Base-by-base conservation (phyloP, 2,329 filamentous ascomycete species). In the Cylindrodendrum hubeiense region DNA sequence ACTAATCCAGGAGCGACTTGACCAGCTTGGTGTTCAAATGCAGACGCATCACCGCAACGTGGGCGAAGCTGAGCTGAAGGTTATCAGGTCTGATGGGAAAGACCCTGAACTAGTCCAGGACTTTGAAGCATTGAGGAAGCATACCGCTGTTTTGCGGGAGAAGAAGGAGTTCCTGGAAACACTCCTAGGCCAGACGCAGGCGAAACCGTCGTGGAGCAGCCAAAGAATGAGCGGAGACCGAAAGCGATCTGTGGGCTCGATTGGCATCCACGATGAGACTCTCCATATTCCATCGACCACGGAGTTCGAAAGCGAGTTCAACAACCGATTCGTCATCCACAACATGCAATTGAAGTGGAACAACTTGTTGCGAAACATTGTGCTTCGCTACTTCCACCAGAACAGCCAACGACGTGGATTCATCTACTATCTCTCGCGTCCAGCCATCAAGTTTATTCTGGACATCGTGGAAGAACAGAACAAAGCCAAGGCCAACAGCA, bases 281-380 rank as follows among this genome's bases (percentile, higher is more conserved):
- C 83, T 91, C 57, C 90, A 93, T 68, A 87, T 91, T 2, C 89
- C 90, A 3, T 88, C 91, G 1, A 88, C 91, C 4, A 89, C 92
- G 17, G 94, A 98, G 70, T 95, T 95, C 71, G 91, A 93, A 52
- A 97, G 93, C 78, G 95, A 98, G 77, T 99, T 98, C 84, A 96
- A 97, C 78, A 99, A 99, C 76, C 92, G 96, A 2, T 99, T 99
- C 82, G 95, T 98, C 72, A 92, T 99, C 56, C 96, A 99, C 83
- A 99, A 99, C 74, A 89, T 97, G 77, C 96, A 99, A 75, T 84
- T 99, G 62, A 99, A 99, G 79, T 99, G 96, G 96, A 98, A 97
- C 82, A 99, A 99, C 74, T 89, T 95, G 12, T 82, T 99, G 39
- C 90, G 96, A 64, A 98, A 99, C 76, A 98, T 98, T 74, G 96